Evolutionary conservation across 2,329 filamentous ascomycete genomes (phyloP).

Genomic region (Calonectria fujianensis): DNA sequence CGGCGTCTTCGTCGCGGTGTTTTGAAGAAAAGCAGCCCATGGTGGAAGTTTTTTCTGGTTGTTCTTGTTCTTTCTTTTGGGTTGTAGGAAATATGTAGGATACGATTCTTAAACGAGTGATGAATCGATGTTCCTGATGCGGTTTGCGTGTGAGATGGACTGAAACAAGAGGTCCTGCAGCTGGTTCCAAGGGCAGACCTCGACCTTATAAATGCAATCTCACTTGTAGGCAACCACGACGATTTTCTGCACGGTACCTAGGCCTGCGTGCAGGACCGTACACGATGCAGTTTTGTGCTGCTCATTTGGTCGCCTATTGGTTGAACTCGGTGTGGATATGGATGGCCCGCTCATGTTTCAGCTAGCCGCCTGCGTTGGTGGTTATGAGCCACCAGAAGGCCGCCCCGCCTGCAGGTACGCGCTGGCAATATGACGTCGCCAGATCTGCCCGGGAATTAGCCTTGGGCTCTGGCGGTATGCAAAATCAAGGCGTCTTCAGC

Average conservation of each 20-base stretch:
- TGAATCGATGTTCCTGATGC: not conserved
- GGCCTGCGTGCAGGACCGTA: not conserved
- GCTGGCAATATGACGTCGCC: not conserved
- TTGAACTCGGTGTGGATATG: not conserved
- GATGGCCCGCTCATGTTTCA: not conserved
- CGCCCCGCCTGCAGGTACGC: slow-evolving; percentile 1
- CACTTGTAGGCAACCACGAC: not conserved
- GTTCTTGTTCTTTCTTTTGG: not conserved
- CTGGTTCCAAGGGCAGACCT: not conserved
- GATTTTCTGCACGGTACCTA: not conserved
- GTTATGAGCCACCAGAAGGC: not conserved
- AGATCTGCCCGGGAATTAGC: not conserved
- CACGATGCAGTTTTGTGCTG: not conserved
- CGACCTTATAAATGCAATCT: not conserved
- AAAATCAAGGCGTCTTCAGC: not conserved
- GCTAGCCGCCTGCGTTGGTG: not conserved
- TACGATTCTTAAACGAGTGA: not conserved
- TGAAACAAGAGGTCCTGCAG: not conserved
- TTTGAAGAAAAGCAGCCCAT: slow-evolving; percentile 7
- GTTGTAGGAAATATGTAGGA: not conserved
- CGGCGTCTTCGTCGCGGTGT: not conserved
- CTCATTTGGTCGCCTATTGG: not conserved
- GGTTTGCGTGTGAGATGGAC: not conserved
- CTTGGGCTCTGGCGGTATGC: not conserved
- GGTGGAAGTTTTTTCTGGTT: not conserved